A percentile compares a stretch with the other conserved stretches of the same genome.
These are phyloP conservation scores for Talaromyces borbonicus DNA, from an alignment of 495 filamentous ascomycete species.

Conservation along the genomic window DNA sequence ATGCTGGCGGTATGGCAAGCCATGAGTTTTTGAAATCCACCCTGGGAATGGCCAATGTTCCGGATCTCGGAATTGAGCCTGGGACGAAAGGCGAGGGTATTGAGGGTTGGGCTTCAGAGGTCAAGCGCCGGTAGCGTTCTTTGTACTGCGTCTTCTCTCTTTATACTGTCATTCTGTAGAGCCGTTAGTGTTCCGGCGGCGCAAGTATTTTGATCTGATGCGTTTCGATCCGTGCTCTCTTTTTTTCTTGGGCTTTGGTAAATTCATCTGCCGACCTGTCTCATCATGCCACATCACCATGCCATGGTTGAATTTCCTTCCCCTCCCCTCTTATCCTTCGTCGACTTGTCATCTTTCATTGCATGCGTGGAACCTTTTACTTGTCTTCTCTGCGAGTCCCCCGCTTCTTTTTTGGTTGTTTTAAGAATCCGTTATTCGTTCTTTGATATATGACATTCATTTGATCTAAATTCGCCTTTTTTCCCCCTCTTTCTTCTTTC, in stretches of 20 bases:
- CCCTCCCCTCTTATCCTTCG: too few species aligned
- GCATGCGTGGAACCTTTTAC: too few species aligned
- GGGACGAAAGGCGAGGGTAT: constrained; percentile 87
- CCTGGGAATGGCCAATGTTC: constrained; percentile 71
- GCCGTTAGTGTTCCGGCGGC: too few species aligned
- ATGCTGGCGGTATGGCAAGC: constrained; percentile 88
- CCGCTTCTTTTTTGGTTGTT: too few species aligned
- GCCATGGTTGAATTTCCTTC: too few species aligned
- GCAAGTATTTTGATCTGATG: too few species aligned
- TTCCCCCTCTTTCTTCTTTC: neutral
- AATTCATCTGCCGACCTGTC: too few species aligned
- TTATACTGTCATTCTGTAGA: neutral
- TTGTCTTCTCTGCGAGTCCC: neutral
- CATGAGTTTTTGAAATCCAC: constrained; percentile 75
- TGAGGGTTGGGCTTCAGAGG: constrained; percentile 87
- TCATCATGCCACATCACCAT: too few species aligned
- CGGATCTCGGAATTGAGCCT: constrained; percentile 56
- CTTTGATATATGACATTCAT: constrained; percentile 6
- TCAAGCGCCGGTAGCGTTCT: constrained; percentile 65
- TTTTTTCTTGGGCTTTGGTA: too few species aligned
- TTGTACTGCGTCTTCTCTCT: neutral
- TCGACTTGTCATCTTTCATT: too few species aligned
- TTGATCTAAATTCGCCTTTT: neutral
- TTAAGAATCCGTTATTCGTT: too few species aligned
- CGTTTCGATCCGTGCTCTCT: too few species aligned